Evolutionary conservation across 2,329 filamentous ascomycete species (phyloP), one percentile per base, ranked within the genome.

Genomic region (Trichoderma citrinoviride): DNA sequence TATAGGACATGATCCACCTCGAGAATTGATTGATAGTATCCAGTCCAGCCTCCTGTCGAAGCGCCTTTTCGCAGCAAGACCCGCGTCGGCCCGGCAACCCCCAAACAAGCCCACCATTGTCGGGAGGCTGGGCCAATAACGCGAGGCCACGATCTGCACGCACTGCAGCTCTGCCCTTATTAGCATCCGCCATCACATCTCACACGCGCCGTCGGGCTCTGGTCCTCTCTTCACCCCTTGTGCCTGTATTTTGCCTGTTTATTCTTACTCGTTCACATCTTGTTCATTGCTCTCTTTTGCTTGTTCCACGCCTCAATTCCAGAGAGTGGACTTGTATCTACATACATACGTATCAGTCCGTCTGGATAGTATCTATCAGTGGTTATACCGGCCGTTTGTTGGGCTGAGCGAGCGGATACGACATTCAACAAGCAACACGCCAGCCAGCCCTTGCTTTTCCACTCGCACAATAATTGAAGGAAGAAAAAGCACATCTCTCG

Each of bases 31-130:
- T n/a, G n/a, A n/a, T n/a, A n/a, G n/a, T n/a, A n/a, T 25, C 46
- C n/a, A 12, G 23, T 53, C 17, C 40, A 49, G 43, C 40, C 44
- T 44, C 46, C 46, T n/a, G 49, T 61, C 37, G 27, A 47, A 47
- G 56, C 56, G 56, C 56, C 44, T 10, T 23, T 25, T n/a, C 49
- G 47, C 53, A 53, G 44, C 47, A 46, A 2, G 12, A 25, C n/a
- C 23, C 44, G 3, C 33, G 23, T 77, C 70, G 73, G 70, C 75
- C 70, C 68, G 67, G 74, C 75, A 77, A 77, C 75, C 29, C 61
- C 44, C 19, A 72, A 77, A 77, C 75, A 77, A 74, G 69, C 57
- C 44, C 69, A 65, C 47, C 7, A 5, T 7, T 68, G 58, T 54
- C 56, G 61, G 65, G 61, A 64, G 64, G 66, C 66, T 70, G 67